Evolutionary conservation across 2,329 filamentous ascomycete genomes (phyloP).

Genomic region (Phaeomoniella chlamydospora): DNA sequence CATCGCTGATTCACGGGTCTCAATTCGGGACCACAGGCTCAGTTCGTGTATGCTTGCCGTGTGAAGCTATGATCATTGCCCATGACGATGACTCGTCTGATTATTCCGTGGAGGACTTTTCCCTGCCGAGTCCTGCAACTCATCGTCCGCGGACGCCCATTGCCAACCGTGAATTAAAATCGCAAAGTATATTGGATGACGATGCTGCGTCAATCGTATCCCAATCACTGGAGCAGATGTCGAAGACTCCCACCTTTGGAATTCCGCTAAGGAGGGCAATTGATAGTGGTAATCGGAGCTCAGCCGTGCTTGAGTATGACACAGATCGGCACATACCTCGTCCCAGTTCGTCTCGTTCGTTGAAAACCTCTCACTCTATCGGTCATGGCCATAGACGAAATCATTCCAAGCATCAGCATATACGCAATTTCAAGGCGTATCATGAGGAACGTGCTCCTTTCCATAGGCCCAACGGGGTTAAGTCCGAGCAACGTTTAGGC

Average conservation of each 20-base stretch:
- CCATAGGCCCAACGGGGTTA: conserved; percentile 57
- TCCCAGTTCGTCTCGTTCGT: conserved; percentile 85
- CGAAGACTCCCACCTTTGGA: conserved; percentile 45
- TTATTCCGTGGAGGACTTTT: conserved; percentile 57
- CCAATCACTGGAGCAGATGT: conserved; percentile 28
- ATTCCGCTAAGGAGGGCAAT: conserved; percentile 51
- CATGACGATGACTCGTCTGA: conserved; percentile 86
- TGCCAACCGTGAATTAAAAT: conserved; percentile 3
- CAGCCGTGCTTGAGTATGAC: conserved; percentile 82
- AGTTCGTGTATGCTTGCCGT: conserved; percentile 83
- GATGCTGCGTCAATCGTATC: conserved; percentile 30
- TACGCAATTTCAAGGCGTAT: conserved; percentile 57
- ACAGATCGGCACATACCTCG: conserved; percentile 61
- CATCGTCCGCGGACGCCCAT: conserved; percentile 9
- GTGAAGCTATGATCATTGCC: conserved; percentile 78
- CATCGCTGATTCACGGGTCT: conserved; percentile 73
- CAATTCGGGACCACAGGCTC: conserved; percentile 76
- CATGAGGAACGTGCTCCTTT: conserved; percentile 79
- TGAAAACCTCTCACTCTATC: conserved; percentile 68
- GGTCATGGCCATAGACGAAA: conserved; percentile 60
- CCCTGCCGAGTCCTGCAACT: conserved; percentile 18
- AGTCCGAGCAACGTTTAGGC: conserved; percentile 48
- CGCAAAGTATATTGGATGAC: conserved; percentile 18
- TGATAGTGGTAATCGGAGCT: conserved; percentile 69
- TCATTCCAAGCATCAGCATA: conserved; percentile 73